Percentiles rank a stretch among this genome's conserved stretches.
Evolutionary conservation across 306 rosid genomes (phyloP).

Genomic region (Dalbergia oliveri): DNA sequence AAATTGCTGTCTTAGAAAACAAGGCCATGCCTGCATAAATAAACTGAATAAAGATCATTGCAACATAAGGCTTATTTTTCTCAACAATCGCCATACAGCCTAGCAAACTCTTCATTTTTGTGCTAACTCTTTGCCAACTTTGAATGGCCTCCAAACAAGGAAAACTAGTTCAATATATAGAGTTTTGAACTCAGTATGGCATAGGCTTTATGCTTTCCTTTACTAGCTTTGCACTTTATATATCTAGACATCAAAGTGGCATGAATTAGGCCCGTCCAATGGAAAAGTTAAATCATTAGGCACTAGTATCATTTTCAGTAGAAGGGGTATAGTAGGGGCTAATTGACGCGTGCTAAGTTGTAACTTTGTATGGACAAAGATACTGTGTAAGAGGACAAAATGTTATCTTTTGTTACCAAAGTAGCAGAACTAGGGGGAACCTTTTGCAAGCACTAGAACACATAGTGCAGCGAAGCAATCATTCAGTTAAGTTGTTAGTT

Average conservation of each 20-base stretch:
- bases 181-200: conserved; percentile 18
- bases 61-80: conserved; percentile 69
- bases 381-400: conserved; percentile 23
- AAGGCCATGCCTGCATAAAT: conserved; percentile 93
- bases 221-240: conserved; percentile 39
- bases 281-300: conserved; percentile 46
- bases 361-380: conserved; percentile 32
- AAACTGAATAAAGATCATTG: conserved; percentile 76
- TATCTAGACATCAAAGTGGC: conserved; percentile 43
- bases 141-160: conserved; percentile 20
- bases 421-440: conserved; percentile 31
- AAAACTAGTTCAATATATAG: conserved; percentile 51
- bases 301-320: conserved; percentile 43
- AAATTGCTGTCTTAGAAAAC: conserved; percentile 87
- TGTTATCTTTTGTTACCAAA: conserved; percentile 15
- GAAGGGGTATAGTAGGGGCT: conserved; percentile 29
- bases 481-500: conserved; percentile 16
- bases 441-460: conserved; percentile 41
- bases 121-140: neutral
- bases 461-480: conserved; percentile 26
- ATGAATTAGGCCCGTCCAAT: conserved; percentile 33
- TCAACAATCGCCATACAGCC: conserved; percentile 38
- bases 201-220: conserved; percentile 41
- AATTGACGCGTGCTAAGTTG: conserved; percentile 37
- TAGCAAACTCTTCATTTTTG: conserved; percentile 55